Evolutionary conservation across 2,329 filamentous ascomycete species (phyloP).

Genomic region (Curvularia sp.): DNA sequence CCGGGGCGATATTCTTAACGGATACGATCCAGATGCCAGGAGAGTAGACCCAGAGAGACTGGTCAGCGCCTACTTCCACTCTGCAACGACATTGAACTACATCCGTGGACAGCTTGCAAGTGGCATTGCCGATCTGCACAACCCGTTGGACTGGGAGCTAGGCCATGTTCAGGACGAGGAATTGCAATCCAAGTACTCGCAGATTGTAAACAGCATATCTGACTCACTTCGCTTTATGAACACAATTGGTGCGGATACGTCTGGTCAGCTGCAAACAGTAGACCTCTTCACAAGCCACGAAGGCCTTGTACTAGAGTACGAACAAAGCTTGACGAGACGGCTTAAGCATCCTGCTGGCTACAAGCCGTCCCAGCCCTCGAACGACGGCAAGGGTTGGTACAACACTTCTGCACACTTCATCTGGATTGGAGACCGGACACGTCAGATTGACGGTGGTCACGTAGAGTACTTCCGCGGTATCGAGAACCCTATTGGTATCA

Average conservation of each 20-base stretch:
- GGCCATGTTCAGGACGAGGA: slow-evolving; percentile 86
- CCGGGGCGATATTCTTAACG: slow-evolving; percentile 94
- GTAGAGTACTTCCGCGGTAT: slow-evolving; percentile 98
- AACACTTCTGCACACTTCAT: slow-evolving; percentile 96
- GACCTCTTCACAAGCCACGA: slow-evolving; percentile 97
- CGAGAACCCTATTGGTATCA: slow-evolving; percentile 94
- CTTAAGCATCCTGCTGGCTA: slow-evolving; percentile 68
- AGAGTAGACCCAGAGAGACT: slow-evolving; percentile 82
- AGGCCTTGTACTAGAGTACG: slow-evolving; percentile 91
- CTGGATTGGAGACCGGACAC: slow-evolving; percentile 96
- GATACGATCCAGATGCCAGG: slow-evolving; percentile 77
- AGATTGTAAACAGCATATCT: slow-evolving; percentile 83
- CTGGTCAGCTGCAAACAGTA: slow-evolving; percentile 84
- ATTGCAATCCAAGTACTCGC: slow-evolving; percentile 84
- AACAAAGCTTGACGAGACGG: slow-evolving; percentile 81
- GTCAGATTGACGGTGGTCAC: slow-evolving; percentile 90
- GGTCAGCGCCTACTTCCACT: slow-evolving; percentile 93
- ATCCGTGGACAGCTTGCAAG: slow-evolving; percentile 82
- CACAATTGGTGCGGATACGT: slow-evolving; percentile 88
- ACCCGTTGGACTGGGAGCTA: slow-evolving; percentile 91
- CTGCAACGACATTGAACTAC: slow-evolving; percentile 93
- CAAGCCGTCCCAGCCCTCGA: slow-evolving; percentile 34
- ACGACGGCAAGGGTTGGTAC: slow-evolving; percentile 73
- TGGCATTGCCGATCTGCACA: slow-evolving; percentile 91
- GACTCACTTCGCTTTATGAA: slow-evolving; percentile 94